These are phyloP conservation scores for Globisporangium canariense DNA, from an alignment of 352 stramenopile genomes.

Conservation along the genomic window DNA sequence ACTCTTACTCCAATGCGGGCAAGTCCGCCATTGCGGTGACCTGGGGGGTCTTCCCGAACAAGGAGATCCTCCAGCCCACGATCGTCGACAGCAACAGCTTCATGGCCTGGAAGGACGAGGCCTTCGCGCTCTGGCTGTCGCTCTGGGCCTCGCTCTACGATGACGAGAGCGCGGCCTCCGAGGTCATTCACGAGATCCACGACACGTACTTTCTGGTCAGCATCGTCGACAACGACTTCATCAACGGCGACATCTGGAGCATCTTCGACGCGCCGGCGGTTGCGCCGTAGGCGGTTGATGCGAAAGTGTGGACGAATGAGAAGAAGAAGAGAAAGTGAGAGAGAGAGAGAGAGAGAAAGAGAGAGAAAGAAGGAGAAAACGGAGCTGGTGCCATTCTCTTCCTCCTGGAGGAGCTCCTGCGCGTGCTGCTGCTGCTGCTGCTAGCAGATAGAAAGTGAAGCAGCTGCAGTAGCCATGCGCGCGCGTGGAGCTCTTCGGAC, in stretches of 20 bases:
- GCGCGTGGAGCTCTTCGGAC: constrained; percentile 26
- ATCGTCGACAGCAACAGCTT: constrained; percentile 98
- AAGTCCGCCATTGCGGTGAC: constrained; percentile 95
- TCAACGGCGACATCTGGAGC: constrained; percentile 85
- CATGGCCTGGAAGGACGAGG: constrained; percentile 95
- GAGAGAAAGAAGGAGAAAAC: constrained; percentile 13
- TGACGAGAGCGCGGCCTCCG: constrained; percentile 81
- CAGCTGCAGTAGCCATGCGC: too few relatives aligned
- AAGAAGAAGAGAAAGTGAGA: constrained; percentile 10
- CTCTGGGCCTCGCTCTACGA: constrained; percentile 97
- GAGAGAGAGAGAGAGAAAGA: constrained; percentile 9
- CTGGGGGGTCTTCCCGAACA: constrained; percentile 98
- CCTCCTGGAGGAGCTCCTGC: constrained; percentile 31
- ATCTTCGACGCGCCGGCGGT: constrained; percentile 45
- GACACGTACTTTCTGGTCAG: constrained; percentile 98
- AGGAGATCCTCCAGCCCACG: constrained; percentile 95
- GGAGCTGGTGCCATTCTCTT: constrained; percentile 22
- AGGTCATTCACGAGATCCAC: constrained; percentile 94
- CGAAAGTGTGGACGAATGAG: neutral
- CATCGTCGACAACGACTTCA: constrained; percentile 99
- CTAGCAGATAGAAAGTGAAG: too few relatives aligned
- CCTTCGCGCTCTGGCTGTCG: constrained; percentile 95
- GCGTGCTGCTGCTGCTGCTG: constrained; percentile 8
- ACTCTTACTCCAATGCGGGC: constrained; percentile 89
- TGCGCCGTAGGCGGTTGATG: constrained; percentile 1